Base-by-base conservation (phyloP, 257 asterid species). In the Gentiana macrophylla region DNA sequence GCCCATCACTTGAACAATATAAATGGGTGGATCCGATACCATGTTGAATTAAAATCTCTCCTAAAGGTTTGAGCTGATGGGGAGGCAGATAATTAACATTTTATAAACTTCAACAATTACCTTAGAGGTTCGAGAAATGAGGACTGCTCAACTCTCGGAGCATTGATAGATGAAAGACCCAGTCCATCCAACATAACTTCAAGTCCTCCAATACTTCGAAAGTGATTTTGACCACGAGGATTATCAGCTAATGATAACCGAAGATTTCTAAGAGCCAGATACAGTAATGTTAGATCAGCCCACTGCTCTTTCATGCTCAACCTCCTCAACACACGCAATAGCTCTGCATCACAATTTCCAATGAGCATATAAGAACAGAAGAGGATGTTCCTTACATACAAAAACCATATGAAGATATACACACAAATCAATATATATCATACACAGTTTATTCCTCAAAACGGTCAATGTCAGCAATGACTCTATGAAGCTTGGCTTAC, bases 211-310 rank as follows among this genome's bases (percentile, higher is more conserved):
- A 91, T 83, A 72, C 96, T 91, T 73, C 98, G 83, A 72, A 91
- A 91, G 79, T 87, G 98, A 83, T 87, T 91, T 75, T 91, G 98
- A 81, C 94, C 93, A 3, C 98, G 98, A 62, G 94, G 81, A 67
- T 91, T 91, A 74, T 77, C 84, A 63, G 80, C 78, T 77, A 91
- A 83, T 56, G 91, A 86, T 58, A 86, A 81, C 66, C 67, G 89
- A 61, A 91, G 98, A 69, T 94, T 84, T 78, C 80, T 81, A 64
- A 87, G 89, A 62, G 94, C 85, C 73, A 72, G 79, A 71, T 72
- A 80, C 67, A 82, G 94, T 62, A 91, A 92, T 57, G 79, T 76
- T 62, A 81, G 75, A 69, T 91, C 93, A 49, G 82, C 79, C 86
- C 81, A 80, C 63, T 81, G 87, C 63, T 87, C 96, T 77, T 91